Conservation (phyloP, 2,329 filamentous ascomycete species). For the Sporothrix euskadiensis region DNA sequence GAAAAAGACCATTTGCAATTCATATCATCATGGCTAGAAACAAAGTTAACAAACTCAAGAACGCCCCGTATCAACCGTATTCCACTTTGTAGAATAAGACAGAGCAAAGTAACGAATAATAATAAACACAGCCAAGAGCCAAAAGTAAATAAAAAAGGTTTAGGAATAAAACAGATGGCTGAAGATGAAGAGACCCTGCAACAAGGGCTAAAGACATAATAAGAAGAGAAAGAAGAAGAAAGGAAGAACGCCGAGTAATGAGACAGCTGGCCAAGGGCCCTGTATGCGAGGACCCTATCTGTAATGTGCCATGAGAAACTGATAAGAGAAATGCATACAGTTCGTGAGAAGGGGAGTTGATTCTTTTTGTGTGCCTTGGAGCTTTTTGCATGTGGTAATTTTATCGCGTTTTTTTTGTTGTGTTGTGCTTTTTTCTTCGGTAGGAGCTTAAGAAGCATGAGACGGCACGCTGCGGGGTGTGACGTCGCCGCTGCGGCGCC, state of each 20-base stretch:
- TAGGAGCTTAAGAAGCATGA: slow-evolving; percentile 42
- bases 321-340: neutral
- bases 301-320: neutral
- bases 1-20: slow-evolving; percentile 19
- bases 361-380: neutral
- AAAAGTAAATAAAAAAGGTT: slow-evolving; percentile 8
- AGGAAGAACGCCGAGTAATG: slow-evolving; percentile 21
- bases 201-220: neutral
- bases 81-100: slow-evolving; percentile 7
- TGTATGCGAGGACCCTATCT: neutral
- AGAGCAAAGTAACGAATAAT: slow-evolving; percentile 1
- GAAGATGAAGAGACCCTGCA: slow-evolving; percentile 20
- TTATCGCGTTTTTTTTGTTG: neutral
- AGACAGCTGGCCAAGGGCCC: neutral
- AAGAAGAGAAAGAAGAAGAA: neutral
- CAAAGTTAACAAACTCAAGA: neutral
- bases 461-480: slow-evolving; percentile 57
- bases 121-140: slow-evolving; percentile 4
- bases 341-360: neutral
- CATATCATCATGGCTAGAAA: slow-evolving; percentile 20
- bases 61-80: neutral
- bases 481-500: slow-evolving; percentile 57
- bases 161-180: neutral
- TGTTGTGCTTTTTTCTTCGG: neutral
- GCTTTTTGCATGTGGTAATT: neutral